These are phyloP conservation scores for Penicillium tannophilum DNA, from an alignment of 495 filamentous ascomycete species.

Conservation along the genomic window DNA sequence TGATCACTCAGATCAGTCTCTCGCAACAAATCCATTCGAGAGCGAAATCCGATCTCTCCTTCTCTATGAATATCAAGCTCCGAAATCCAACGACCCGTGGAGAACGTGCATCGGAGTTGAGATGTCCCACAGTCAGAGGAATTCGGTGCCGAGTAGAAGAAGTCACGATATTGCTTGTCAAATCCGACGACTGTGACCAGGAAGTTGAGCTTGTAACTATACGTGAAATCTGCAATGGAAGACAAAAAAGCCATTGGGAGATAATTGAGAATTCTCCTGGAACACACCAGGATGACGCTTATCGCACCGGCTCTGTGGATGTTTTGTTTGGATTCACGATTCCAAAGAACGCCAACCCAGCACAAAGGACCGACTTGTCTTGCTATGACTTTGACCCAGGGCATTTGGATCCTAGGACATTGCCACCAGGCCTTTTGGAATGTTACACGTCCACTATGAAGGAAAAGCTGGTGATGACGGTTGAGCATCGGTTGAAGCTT, in stretches of 20 bases:
- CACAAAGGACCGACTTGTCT: slow-evolving; percentile 3
- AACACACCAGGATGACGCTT: too few relatives aligned
- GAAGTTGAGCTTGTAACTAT: neutral
- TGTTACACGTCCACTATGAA: neutral
- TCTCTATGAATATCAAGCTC: slow-evolving; percentile 9
- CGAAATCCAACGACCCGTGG: slow-evolving; percentile 1
- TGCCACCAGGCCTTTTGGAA: neutral
- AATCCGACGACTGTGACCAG: neutral
- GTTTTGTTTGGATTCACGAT: slow-evolving; percentile 7
- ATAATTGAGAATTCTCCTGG: slow-evolving; percentile 2
- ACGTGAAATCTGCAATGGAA: slow-evolving; percentile 14
- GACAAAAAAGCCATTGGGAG: slow-evolving; percentile 15
- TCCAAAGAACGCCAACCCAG: neutral
- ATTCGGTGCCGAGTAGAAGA: slow-evolving; percentile 22
- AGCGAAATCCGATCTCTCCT: slow-evolving; percentile 1
- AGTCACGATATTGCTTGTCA: slow-evolving; percentile 8
- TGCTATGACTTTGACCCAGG: slow-evolving; percentile 1
- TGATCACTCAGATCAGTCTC: slow-evolving; percentile 13
- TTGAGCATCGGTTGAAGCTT: slow-evolving; percentile 20
- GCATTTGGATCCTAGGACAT: neutral
- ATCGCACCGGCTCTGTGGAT: slow-evolving; percentile 8
- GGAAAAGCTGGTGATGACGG: slow-evolving; percentile 9
- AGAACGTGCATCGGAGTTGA: slow-evolving; percentile 15
- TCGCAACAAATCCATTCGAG: slow-evolving; percentile 4
- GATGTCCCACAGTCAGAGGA: slow-evolving; percentile 11